A percentile compares a stretch with the other conserved stretches of the same genome.
Evolutionary conservation across 306 rosid genomes (phyloP).

Genomic region (Vigna mungo): DNA sequence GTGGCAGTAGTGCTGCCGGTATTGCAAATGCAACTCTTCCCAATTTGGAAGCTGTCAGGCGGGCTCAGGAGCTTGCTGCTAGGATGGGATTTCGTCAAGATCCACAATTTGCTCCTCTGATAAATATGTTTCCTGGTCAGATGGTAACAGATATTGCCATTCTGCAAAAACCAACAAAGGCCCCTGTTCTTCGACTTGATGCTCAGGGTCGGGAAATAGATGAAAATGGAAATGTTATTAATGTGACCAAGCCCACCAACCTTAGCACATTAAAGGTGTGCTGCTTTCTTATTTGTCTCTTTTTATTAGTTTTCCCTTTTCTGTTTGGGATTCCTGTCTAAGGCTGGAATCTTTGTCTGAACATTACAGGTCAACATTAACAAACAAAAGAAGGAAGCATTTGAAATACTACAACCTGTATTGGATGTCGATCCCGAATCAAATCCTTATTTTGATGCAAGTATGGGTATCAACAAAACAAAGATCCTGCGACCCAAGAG

Average conservation of each 20-base stretch:
- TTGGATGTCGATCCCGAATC: conserved; percentile 87
- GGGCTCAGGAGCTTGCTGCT: conserved; percentile 94
- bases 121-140: conserved; percentile 92
- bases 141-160: conserved; percentile 58
- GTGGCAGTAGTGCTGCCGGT: conserved; percentile 53
- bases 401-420: conserved; percentile 88
- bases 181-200: conserved; percentile 98
- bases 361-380: conserved; percentile 88
- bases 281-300: conserved; percentile 19
- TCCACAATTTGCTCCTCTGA: conserved; percentile 93
- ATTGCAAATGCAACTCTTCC: conserved; percentile 53
- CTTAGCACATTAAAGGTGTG: conserved; percentile 96
- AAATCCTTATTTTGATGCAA: conserved; percentile 81
- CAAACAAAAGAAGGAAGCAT: conserved; percentile 92
- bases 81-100: conserved; percentile 96
- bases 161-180: conserved; percentile 84
- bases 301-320: neutral
- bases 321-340: conserved; percentile 4
- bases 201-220: conserved; percentile 96
- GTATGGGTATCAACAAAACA: conserved; percentile 85
- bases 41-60: conserved; percentile 83
- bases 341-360: conserved; percentile 26
- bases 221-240: conserved; percentile 89
- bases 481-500: conserved; percentile 90
- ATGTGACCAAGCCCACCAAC: conserved; percentile 77